These are phyloP conservation scores for Candida quercuum DNA, from an alignment of 805 yeast genomes.

Conservation along the genomic window DNA sequence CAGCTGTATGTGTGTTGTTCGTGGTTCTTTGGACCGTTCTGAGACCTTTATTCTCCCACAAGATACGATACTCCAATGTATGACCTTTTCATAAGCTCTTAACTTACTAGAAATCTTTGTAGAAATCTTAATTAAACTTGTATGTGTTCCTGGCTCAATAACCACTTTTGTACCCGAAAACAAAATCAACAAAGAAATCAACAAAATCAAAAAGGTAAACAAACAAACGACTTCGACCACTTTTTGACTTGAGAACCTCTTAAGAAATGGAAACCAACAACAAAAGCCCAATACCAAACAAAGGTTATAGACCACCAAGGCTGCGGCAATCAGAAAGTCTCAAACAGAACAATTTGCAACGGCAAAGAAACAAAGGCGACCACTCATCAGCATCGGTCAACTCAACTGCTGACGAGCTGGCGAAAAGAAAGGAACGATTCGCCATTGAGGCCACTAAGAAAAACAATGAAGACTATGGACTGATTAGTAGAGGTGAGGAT, in stretches of 20 bases:
- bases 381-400: too few species aligned
- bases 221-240: background rate
- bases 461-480: conserved; percentile 37
- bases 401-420: conserved; percentile 11
- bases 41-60: conserved; percentile 7
- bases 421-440: conserved; percentile 31
- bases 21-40: conserved; percentile 13
- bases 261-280: too few species aligned
- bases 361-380: too few species aligned
- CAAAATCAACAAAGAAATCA: background rate
- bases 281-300: too few species aligned
- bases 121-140: too few species aligned
- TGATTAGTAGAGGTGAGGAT: conserved; percentile 58
- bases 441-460: conserved; percentile 16
- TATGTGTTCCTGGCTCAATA: too few species aligned
- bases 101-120: too few species aligned
- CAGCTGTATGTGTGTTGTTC: conserved; percentile 17
- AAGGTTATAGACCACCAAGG: conserved; percentile 1
- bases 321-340: background rate
- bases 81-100: too few species aligned
- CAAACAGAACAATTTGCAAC: background rate
- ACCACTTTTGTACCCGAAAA: too few species aligned
- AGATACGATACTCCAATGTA: background rate
- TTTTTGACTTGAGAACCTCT: too few species aligned
- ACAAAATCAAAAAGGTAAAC: background rate